A percentile compares a stretch with the other conserved stretches of the same genome.
phyloP scores from a whole-genome alignment of 2,329 filamentous ascomycete species.

The Fusarium praegraminearum region DNA sequence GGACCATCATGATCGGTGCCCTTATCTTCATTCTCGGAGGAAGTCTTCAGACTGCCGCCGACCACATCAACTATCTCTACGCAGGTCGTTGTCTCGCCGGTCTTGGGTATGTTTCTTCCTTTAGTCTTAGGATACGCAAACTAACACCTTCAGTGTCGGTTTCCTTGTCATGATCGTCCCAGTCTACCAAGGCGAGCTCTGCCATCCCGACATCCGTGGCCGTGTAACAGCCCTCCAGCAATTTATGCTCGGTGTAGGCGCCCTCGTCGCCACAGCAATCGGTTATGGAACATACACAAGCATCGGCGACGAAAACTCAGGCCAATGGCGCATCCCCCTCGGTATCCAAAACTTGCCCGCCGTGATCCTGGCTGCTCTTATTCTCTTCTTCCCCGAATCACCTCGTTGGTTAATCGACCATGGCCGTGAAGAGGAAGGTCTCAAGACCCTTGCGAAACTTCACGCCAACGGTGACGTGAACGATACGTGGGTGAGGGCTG shows the following conservation, averaged over 20 bases:
- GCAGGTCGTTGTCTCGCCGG: conserved; percentile 77
- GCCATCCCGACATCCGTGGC: conserved; percentile 82
- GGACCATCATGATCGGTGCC: conserved; percentile 78
- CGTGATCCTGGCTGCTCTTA: conserved; percentile 32
- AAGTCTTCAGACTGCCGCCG: conserved; percentile 77
- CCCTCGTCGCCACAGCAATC: conserved; percentile 63
- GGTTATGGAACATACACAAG: conserved; percentile 27
- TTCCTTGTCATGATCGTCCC: conserved; percentile 59
- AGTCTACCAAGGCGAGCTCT: conserved; percentile 82
- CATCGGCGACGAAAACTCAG: conserved; percentile 5
- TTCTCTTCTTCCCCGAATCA: conserved; percentile 41
- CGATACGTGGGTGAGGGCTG: conserved; percentile 77
- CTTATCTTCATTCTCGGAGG: conserved; percentile 79
- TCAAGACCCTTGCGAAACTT: conserved; percentile 74
- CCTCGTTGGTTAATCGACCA: conserved; percentile 71
- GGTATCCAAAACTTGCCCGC: conserved; percentile 36
- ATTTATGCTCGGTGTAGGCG: conserved; percentile 82
- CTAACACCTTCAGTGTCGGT: conserved; percentile 56
- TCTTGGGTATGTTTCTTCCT: background rate
- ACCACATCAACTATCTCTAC: conserved; percentile 70
- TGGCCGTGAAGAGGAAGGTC: conserved; percentile 71
- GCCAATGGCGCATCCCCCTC: conserved; percentile 40
- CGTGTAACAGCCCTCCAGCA: conserved; percentile 80
- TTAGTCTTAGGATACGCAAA: background rate
- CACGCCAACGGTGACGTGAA: conserved; percentile 75